Base-by-base conservation (phyloP, 23 red algal species). In the Gracilaria domingensis region DNA sequence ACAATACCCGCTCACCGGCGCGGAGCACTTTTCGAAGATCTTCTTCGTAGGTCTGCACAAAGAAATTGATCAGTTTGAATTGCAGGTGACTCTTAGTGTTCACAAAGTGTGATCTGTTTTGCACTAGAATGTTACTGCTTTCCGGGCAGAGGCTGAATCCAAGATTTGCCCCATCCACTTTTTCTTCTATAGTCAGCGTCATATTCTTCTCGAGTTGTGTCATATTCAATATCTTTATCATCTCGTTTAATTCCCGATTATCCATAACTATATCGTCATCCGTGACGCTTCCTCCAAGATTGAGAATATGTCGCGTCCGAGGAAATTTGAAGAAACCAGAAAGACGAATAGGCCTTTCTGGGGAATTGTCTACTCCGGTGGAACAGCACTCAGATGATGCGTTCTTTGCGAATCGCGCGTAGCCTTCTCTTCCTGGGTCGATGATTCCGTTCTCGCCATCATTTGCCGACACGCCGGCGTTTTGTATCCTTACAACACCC, bases 21-120 rank as follows among this genome's bases (percentile, higher is more conserved):
- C 69, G 69, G 28, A 74, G 69, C 21, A 74, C 34, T 45, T 42
- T 74, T 23, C 69, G 32, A 74, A 74, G 69, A 74, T 74, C 69
- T 24, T 74, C 36, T 74, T 74, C 69, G 23, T 74, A 74, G 9
- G 69, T 74, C 21, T 74, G 5, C 12, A 42, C 36, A 74, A 42
- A 74, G 36, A 42, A 45, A 1, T 45, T 29, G 28, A 74, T 42
- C 7, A 74, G 69, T 45, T 74, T 74, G 69, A 74, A 74, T 74
- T 74, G 69, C 6, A 24, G 17, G 36, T 74, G 69, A 44, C 69
- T 74, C 69, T 74, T 74, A 37, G 34, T 74, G 17, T 74, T 74
- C 69, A 74, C 69, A 23, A 45, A 74, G 39, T 74, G 69, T 42
- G 69, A 74, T n/a, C 69, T 38, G 39, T 74, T 74, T 36, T 74